These are phyloP conservation scores for Coemansia sp. DNA, from an alignment of 192 early-diverging fungal species.

Conservation along the genomic window DNA sequence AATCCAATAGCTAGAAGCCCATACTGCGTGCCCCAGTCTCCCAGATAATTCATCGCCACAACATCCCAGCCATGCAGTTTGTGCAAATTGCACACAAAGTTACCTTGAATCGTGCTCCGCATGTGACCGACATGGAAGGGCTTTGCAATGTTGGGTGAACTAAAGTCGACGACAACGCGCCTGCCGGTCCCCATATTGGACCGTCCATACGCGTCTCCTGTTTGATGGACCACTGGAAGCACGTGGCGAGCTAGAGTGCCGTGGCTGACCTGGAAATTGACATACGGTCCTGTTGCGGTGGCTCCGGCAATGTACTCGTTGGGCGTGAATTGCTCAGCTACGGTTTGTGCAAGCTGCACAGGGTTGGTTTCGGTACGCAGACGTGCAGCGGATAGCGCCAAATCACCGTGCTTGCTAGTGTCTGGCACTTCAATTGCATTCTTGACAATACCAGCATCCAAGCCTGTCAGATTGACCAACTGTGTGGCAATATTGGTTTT, in stretches of 20 bases:
- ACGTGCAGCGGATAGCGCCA: slow-evolving; percentile 68
- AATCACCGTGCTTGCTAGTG: slow-evolving; percentile 62
- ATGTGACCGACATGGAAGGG: slow-evolving; percentile 98
- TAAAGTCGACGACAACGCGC: slow-evolving; percentile 87
- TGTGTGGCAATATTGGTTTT: slow-evolving; percentile 61
- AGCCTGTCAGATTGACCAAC: slow-evolving; percentile 57
- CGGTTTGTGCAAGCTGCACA: slow-evolving; percentile 59
- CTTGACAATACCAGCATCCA: slow-evolving; percentile 51
- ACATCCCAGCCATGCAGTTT: slow-evolving; percentile 85
- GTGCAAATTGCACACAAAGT: slow-evolving; percentile 84
- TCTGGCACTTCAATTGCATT: slow-evolving; percentile 62
- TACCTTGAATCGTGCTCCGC: slow-evolving; percentile 97
- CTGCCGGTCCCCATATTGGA: slow-evolving; percentile 68
- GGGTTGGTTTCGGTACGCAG: slow-evolving; percentile 70
- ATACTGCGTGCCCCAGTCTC: slow-evolving; percentile 99
- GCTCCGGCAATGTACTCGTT: slow-evolving; percentile 60
- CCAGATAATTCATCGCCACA: slow-evolving; percentile 93
- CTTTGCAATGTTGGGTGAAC: slow-evolving; percentile 98
- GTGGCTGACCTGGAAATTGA: slow-evolving; percentile 73
- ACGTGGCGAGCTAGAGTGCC: slow-evolving; percentile 56
- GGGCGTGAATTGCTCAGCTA: slow-evolving; percentile 63
- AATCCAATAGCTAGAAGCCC: slow-evolving; percentile 92
- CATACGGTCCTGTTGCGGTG: slow-evolving; percentile 67
- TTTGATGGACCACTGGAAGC: slow-evolving; percentile 57
- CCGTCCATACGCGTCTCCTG: slow-evolving; percentile 60